phyloP scores from a whole-genome alignment of 2,329 filamentous ascomycete species.

The Sporothrix brasiliensis region DNA sequence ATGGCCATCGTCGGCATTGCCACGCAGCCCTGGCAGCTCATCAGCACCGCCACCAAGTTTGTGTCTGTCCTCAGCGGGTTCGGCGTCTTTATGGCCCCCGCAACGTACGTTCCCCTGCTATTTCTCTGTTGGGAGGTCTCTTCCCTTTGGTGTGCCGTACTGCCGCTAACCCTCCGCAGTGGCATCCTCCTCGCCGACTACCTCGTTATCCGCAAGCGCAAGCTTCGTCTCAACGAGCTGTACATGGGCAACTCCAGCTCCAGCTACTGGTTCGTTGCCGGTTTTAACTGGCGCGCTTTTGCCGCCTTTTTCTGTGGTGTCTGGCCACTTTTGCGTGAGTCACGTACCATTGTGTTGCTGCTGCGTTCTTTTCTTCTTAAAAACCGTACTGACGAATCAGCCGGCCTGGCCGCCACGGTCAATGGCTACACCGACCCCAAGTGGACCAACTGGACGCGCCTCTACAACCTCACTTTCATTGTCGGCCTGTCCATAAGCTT shows the following conservation, averaged over 20 bases:
- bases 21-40: conserved; percentile 39
- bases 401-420: conserved; percentile 34
- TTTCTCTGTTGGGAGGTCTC: background rate
- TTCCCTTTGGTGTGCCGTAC: too few relatives aligned
- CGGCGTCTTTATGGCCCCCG: conserved; percentile 51
- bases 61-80: conserved; percentile 40
- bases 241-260: conserved; percentile 45
- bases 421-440: conserved; percentile 34
- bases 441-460: conserved; percentile 42
- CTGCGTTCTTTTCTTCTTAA: background rate
- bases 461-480: conserved; percentile 50
- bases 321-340: conserved; percentile 41
- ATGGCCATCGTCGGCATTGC: conserved; percentile 33
- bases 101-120: conserved; percentile 34
- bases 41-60: conserved; percentile 40
- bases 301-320: conserved; percentile 41
- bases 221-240: conserved; percentile 49
- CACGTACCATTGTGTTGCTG: too few relatives aligned
- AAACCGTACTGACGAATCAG: conserved; percentile 30
- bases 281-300: conserved; percentile 46
- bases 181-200: conserved; percentile 35
- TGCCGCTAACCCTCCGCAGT: background rate
- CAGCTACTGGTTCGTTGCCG: conserved; percentile 49
- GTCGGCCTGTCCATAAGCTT: conserved; percentile 48
- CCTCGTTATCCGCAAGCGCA: conserved; percentile 41